These are phyloP conservation scores for Gymnopilus dilepis DNA, from an alignment of 768 basidiomycete species.

Conservation along the genomic window DNA sequence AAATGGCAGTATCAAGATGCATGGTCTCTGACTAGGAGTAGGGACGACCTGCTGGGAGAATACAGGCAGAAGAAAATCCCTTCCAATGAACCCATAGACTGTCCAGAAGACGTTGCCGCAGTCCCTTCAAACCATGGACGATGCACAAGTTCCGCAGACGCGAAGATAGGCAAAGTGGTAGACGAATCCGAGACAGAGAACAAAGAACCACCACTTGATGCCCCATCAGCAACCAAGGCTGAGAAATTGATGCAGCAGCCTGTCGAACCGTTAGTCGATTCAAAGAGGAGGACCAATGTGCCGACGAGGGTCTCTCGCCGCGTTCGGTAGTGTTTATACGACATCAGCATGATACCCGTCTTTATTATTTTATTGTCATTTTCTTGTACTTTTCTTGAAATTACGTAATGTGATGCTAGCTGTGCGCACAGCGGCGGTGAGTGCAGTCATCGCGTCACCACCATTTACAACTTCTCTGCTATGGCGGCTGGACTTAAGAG, in stretches of 20 bases:
- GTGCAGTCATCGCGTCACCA: not conserved
- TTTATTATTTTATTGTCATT: not conserved
- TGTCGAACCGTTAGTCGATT: constrained; percentile 44
- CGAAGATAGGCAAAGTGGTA: not conserved
- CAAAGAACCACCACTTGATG: constrained; percentile 4
- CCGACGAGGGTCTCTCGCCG: constrained; percentile 40
- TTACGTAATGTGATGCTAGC: constrained; percentile 13
- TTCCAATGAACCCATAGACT: constrained; percentile 27
- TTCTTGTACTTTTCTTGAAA: not conserved
- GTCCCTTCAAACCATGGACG: not conserved
- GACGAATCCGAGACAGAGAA: constrained; percentile 17
- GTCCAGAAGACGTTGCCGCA: not conserved
- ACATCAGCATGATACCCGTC: not conserved
- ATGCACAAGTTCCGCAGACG: constrained; percentile 17
- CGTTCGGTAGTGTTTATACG: constrained; percentile 22
- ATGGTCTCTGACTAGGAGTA: constrained; percentile 72
- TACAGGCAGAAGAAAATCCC: constrained; percentile 39
- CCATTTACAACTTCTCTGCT: not conserved
- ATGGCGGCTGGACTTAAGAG: constrained; percentile 79
- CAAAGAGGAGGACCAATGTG: constrained; percentile 45
- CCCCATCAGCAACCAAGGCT: constrained; percentile 3
- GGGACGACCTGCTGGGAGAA: constrained; percentile 61
- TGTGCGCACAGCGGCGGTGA: not conserved
- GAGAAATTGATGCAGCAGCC: constrained; percentile 7
- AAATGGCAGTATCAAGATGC: constrained; percentile 69